A percentile compares a stretch with the other conserved stretches of the same genome.
phyloP scores from a whole-genome alignment of 768 basidiomycete species.

The Tricholoma sp. region DNA sequence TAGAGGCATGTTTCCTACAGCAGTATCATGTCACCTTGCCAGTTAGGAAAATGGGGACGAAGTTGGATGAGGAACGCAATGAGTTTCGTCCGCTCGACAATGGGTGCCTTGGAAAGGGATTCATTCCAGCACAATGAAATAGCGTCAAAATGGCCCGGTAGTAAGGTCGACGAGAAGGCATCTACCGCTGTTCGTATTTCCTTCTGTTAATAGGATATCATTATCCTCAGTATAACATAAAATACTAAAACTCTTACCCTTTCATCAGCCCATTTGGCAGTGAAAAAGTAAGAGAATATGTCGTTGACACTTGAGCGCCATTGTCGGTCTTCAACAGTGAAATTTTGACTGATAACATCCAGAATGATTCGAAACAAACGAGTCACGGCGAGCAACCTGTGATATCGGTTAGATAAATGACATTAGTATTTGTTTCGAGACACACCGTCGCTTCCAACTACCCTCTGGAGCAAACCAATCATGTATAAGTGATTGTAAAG shows the following conservation, averaged over 20 bases:
- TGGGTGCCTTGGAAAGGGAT: constrained; percentile 47
- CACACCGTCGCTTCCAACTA: constrained; percentile 50
- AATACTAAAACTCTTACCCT: constrained; percentile 34
- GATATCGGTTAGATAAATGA: background rate
- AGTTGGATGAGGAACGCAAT: constrained; percentile 63
- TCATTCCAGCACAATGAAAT: constrained; percentile 69
- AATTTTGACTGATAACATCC: constrained; percentile 59
- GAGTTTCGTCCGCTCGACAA: constrained; percentile 52
- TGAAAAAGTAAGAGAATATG: constrained; percentile 58
- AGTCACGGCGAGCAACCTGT: constrained; percentile 46
- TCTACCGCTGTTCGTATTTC: constrained; percentile 58
- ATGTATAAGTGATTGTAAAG: constrained; percentile 49
- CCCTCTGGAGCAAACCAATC: constrained; percentile 29
- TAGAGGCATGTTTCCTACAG: background rate
- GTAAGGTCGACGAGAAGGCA: constrained; percentile 53
- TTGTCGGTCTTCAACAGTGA: constrained; percentile 58
- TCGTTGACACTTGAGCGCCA: constrained; percentile 60
- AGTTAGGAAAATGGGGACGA: constrained; percentile 59
- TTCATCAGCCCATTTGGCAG: constrained; percentile 57
- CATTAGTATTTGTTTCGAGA: background rate
- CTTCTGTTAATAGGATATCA: constrained; percentile 42
- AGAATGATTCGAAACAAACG: constrained; percentile 61
- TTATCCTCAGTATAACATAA: background rate
- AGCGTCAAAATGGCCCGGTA: constrained; percentile 59
- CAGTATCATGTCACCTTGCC: constrained; percentile 45